phyloP scores from a whole-genome alignment of 2,329 filamentous ascomycete genomes.

The Fusarium torreyae region DNA sequence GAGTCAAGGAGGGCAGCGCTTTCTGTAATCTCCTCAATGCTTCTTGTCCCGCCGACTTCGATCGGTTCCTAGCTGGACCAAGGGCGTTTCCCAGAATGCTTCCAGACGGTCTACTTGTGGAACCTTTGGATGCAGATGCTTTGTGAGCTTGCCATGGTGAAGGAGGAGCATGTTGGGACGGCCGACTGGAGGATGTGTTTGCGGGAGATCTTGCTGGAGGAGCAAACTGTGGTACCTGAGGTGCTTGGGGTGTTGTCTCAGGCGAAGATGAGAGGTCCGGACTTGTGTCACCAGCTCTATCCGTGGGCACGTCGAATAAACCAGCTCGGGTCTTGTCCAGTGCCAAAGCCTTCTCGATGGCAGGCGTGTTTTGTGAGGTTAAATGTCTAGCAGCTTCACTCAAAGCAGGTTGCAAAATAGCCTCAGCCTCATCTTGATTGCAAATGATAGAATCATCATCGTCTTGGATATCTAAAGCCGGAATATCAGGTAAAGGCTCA shows the following conservation, averaged over 20 bases:
- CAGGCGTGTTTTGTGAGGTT: constrained; percentile 68
- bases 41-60: constrained; percentile 70
- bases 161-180: constrained; percentile 39
- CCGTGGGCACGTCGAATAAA: constrained; percentile 47
- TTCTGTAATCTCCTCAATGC: constrained; percentile 71
- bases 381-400: constrained; percentile 70
- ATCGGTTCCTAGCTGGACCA: constrained; percentile 63
- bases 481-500: constrained; percentile 17
- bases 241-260: constrained; percentile 27
- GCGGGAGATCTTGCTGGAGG: constrained; percentile 14
- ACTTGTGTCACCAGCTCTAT: constrained; percentile 45
- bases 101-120: constrained; percentile 48
- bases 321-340: constrained; percentile 60
- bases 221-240: constrained; percentile 17
- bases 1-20: constrained; percentile 67
- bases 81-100: constrained; percentile 63
- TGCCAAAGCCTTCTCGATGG: constrained; percentile 70
- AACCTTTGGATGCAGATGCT: constrained; percentile 35
- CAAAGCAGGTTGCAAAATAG: constrained; percentile 72
- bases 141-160: constrained; percentile 52
- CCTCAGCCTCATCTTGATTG: constrained; percentile 71
- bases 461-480: constrained; percentile 26
- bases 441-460: constrained; percentile 49
- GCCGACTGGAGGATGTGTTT: constrained; percentile 13
- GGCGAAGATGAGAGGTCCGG: constrained; percentile 43